phyloP scores from a whole-genome alignment of 371 early-diverging fungal species.

The Mortierella sp. region DNA sequence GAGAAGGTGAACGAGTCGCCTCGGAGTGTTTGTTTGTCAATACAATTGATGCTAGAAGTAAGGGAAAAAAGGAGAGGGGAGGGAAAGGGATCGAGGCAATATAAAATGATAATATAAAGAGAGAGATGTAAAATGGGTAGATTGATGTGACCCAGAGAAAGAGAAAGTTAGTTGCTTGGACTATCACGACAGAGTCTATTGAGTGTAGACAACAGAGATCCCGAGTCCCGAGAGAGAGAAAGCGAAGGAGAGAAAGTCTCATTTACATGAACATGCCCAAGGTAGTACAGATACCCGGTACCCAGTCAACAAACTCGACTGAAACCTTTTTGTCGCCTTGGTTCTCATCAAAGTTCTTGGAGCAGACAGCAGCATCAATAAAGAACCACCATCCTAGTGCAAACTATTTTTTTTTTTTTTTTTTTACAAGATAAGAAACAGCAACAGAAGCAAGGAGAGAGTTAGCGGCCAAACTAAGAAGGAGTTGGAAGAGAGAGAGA shows the following conservation, averaged over 20 bases:
- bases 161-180: too few species aligned
- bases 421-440: not conserved
- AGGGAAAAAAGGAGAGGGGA: not conserved
- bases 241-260: too few species aligned
- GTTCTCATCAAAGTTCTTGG: slow-evolving; percentile 53
- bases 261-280: slow-evolving; percentile 77
- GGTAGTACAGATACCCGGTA: slow-evolving; percentile 77
- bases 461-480: not conserved
- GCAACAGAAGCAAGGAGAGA: too few species aligned
- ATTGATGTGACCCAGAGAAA: too few species aligned
- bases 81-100: not conserved
- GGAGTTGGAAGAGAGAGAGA: not conserved
- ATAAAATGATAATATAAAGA: not conserved
- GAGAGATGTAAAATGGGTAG: not conserved
- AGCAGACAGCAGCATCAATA: slow-evolving; percentile 69
- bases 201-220: too few species aligned
- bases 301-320: slow-evolving; percentile 82
- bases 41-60: slow-evolving; percentile 56
- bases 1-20: slow-evolving; percentile 45
- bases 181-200: too few species aligned
- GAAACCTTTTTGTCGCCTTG: slow-evolving; percentile 47
- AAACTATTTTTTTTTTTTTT: too few species aligned
- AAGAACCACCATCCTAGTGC: slow-evolving; percentile 88
- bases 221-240: too few species aligned
- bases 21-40: slow-evolving; percentile 56